These are phyloP conservation scores for Trichoderma afroharzianum DNA, from an alignment of 2,329 filamentous ascomycete species.

Conservation along the genomic window DNA sequence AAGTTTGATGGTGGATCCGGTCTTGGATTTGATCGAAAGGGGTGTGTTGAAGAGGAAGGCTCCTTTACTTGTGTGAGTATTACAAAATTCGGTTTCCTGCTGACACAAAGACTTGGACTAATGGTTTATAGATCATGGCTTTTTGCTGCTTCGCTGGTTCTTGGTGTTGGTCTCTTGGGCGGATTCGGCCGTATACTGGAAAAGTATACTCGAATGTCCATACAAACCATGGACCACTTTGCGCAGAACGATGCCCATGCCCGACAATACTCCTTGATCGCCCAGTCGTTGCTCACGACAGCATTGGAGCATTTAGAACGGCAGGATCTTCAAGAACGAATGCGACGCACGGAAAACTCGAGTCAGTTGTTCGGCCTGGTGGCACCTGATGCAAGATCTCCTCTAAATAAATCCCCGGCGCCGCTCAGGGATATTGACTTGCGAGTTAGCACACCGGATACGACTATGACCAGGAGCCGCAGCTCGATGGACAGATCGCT, in stretches of 20 bases:
- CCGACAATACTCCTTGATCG: conserved; percentile 51
- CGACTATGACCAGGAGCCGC: conserved; percentile 16
- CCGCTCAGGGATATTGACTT: conserved; percentile 18
- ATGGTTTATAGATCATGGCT: conserved; percentile 46
- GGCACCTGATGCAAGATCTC: conserved; percentile 28
- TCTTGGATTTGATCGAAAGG: conserved; percentile 43
- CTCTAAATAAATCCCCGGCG: conserved; percentile 14
- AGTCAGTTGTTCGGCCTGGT: conserved; percentile 51
- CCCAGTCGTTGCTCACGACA: conserved; percentile 46
- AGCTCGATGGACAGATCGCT: conserved; percentile 29
- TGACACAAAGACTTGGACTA: not conserved
- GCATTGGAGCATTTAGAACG: conserved; percentile 47
- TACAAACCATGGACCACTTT: conserved; percentile 47
- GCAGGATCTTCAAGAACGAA: conserved; percentile 44
- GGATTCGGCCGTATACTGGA: conserved; percentile 51
- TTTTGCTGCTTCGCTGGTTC: conserved; percentile 50
- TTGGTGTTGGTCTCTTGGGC: conserved; percentile 49
- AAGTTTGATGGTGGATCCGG: conserved; percentile 49
- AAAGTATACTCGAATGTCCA: conserved; percentile 46
- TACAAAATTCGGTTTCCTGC: no score
- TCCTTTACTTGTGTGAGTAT: conserved; percentile 48
- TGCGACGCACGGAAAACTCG: conserved; percentile 47
- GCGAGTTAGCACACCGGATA: conserved; percentile 20
- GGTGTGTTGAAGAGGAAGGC: conserved; percentile 42
- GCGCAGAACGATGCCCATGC: conserved; percentile 48